Evolutionary conservation across 169 alveolate genomes (phyloP), one percentile per base, ranked within the genome.

Genomic region (Plasmodium blacklocki): DNA sequence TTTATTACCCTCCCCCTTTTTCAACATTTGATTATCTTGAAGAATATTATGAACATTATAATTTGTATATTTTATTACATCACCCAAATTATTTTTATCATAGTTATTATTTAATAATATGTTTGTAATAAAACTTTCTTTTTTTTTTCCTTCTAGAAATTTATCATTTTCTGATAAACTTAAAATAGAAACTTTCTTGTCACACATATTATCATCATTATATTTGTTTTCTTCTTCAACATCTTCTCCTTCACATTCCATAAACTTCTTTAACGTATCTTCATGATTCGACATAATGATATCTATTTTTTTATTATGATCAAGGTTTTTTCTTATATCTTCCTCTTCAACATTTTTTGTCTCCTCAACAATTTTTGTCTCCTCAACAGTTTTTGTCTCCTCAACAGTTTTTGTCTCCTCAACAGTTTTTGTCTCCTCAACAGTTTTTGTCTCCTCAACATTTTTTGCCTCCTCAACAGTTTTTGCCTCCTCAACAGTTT

Each of bases 231-330:
- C 71, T 9, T 9, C 74, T 43, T 47, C 74, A 5, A n/a, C 39
- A 50, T 75, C 74, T 58, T 54, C 90, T 8, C 67, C 83, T 71
- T 80, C 71, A 70, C 49, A 56, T 3, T 83, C 85, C 91, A 83
- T 70, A 19, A 68, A 71, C 19, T 76, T 56, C 56, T 73, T 68
- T 49, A 83, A 50, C 4, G 73, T 85, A 23, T 67, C 83, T 50
- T 67, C 54, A 68, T 83, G 91, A 9, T 76, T 83, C 8, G 91
- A 83, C 91, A 83, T 83, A 0, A 78, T 78, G 9, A 78, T 78
- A 52, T 78, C 89, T 49, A 78, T 78, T 23, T 66, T 78, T 47
- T 76, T 78, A 26, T 78, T 78, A 26, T 67, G 52, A 21, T 62
- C 74, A 7, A 62, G 23, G 2, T 18, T 60, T 32, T 60, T 62